phyloP scores from a whole-genome alignment of 2,329 filamentous ascomycete species.

The Diaporthe aspalathi region DNA sequence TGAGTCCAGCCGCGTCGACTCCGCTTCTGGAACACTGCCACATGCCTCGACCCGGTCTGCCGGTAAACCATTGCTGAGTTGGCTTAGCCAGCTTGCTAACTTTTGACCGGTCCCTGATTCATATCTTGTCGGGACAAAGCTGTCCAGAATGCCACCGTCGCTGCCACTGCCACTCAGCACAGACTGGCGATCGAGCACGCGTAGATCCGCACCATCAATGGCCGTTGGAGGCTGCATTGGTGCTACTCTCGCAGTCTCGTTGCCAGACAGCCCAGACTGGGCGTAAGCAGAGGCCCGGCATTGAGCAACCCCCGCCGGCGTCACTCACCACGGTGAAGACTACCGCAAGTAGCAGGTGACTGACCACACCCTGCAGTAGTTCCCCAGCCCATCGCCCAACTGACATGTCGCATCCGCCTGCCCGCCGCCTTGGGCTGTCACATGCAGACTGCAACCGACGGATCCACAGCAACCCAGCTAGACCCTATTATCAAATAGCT shows the following conservation, averaged over 20 bases:
- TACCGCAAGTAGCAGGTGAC: conserved; percentile 33
- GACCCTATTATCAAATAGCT: conserved; percentile 7
- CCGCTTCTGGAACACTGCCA: background rate
- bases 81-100: conserved; percentile 1
- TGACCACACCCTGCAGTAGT: background rate
- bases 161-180: conserved; percentile 27
- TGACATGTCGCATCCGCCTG: conserved; percentile 20
- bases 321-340: conserved; percentile 30
- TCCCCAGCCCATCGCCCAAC: background rate
- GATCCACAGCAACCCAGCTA: background rate
- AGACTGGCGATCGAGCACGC: conserved; percentile 22
- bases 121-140: background rate
- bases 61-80: conserved; percentile 14
- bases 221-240: conserved; percentile 6
- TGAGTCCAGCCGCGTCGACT: background rate
- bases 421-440: conserved; percentile 2
- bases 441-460: background rate
- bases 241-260: background rate
- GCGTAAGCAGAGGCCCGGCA: background rate
- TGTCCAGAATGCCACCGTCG: conserved; percentile 27
- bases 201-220: conserved; percentile 12
- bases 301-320: background rate
- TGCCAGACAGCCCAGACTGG: background rate
- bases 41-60: conserved; percentile 3
- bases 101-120: background rate